Percentiles rank a stretch among this genome's conserved stretches.
Evolutionary conservation across 345 rosid species (phyloP).

Genomic region (Rhodamnia argentea): DNA sequence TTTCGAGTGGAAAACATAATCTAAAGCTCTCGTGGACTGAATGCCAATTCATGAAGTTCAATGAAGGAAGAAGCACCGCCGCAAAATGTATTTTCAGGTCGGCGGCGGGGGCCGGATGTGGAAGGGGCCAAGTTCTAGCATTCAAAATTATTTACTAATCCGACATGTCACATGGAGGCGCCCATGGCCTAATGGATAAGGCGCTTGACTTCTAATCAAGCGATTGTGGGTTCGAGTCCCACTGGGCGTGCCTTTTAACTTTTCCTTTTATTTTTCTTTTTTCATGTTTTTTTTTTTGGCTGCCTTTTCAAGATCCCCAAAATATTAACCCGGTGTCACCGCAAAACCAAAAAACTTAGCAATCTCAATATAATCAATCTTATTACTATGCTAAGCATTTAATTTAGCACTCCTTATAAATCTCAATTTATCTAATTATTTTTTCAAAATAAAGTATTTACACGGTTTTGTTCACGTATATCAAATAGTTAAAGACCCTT

Average conservation of each 20-base stretch:
- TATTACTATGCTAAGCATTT: not conserved
- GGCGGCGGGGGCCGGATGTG: not conserved
- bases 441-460: not conserved
- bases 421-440: not conserved
- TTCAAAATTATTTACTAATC: fast-evolving
- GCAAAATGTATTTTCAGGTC: not conserved
- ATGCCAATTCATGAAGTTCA: not conserved
- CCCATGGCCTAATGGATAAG: slow-evolving; percentile 86
- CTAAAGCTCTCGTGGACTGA: not conserved
- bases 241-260: slow-evolving; percentile 28
- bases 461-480: not conserved
- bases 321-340: not conserved
- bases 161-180: fast-evolving
- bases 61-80: not conserved
- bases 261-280: not conserved
- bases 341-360: not conserved
- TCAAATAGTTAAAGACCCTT: not conserved
- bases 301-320: not conserved
- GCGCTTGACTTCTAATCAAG: slow-evolving; percentile 79
- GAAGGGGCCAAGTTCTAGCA: fast-evolving
- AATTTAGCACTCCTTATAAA: not conserved
- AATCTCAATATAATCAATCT: not conserved
- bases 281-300: not conserved
- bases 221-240: slow-evolving; percentile 93
- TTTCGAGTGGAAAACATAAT: not conserved